These are phyloP conservation scores for Xerocomellus intermedius DNA, from an alignment of 768 basidiomycete species.

Conservation along the genomic window DNA sequence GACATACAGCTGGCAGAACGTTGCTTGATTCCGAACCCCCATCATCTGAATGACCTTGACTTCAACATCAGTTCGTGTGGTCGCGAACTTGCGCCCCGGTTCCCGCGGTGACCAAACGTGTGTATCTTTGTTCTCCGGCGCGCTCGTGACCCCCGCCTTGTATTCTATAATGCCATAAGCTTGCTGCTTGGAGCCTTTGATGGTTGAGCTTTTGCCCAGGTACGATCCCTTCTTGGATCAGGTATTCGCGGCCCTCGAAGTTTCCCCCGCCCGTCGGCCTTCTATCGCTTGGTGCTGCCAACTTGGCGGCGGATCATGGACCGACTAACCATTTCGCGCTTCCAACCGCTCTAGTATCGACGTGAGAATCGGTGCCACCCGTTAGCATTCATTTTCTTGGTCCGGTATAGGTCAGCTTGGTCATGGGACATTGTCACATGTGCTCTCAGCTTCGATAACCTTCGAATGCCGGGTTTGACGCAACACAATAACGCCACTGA, in stretches of 20 bases:
- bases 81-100: not conserved
- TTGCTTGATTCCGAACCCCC: constrained; percentile 12
- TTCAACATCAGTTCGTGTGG: not conserved
- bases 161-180: constrained; percentile 14
- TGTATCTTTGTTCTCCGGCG: not conserved
- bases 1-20: not conserved
- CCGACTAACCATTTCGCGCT: not conserved
- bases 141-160: constrained; percentile 10
- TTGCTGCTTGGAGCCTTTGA: constrained; percentile 3
- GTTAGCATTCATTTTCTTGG: not conserved
- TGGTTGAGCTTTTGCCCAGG: not conserved
- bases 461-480: not conserved
- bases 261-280: not conserved
- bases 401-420: not conserved
- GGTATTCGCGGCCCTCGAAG: not conserved
- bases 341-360: constrained; percentile 14
- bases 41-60: constrained; percentile 5
- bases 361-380: not conserved
- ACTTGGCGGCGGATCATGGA: constrained; percentile 1
- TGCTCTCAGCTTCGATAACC: constrained; percentile 4
- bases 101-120: not conserved
- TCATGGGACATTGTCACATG: constrained; percentile 23
- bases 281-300: not conserved
- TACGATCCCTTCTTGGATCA: not conserved
- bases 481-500: not conserved